Evolutionary conservation across 2,329 filamentous ascomycete species (phyloP), one percentile per base, ranked within the genome.

Genomic region (Colletotrichum orchidophilum): DNA sequence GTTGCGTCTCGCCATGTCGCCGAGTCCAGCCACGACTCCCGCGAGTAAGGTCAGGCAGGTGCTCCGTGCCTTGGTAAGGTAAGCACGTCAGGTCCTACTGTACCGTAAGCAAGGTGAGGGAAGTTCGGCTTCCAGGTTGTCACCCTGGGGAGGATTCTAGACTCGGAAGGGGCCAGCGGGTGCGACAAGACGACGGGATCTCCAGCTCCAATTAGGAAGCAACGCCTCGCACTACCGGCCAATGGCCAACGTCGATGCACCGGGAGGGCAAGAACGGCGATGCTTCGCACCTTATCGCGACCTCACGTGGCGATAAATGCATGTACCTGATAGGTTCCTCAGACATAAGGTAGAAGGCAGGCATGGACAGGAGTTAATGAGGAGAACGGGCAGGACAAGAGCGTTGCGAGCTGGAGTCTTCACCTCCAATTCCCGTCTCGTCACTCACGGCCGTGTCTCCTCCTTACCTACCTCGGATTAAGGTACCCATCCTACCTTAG

Each of bases 271-370:
- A 39, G 21, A 53, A 26, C 60, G 31, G 18, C 35, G 29, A 24
- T 63, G 39, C 31, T 35, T 52, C 18, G 63, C 21, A 33, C 49
- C 33, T 59, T 60, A 55, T 66, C 63, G 49, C 18, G 18, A 26
- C 21, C 35, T 60, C 67, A 66, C 67, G 55, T 66, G 67, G 54
- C 35, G 49, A 65, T 60, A 49, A 18, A 26, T 24, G 26, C 61
- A 26, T 33, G 13, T 24, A n/a, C n/a, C n/a, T n/a, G 27, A 24
- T 24, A 9, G 12, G 31, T 33, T 11, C 39, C 24, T 7, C 33
- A 31, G 31, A 29, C 5, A 18, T 9, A 49, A 24, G 9, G 3
- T 7, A 8, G 24, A 59, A 29, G 24, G 35, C 27, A 59, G 21
- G 58, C 39, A 46, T 21, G 8, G 8, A 46, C 3, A 6, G 5